phyloP scores from a whole-genome alignment of 257 asterid species.

The Rauvolfia tetraphylla region DNA sequence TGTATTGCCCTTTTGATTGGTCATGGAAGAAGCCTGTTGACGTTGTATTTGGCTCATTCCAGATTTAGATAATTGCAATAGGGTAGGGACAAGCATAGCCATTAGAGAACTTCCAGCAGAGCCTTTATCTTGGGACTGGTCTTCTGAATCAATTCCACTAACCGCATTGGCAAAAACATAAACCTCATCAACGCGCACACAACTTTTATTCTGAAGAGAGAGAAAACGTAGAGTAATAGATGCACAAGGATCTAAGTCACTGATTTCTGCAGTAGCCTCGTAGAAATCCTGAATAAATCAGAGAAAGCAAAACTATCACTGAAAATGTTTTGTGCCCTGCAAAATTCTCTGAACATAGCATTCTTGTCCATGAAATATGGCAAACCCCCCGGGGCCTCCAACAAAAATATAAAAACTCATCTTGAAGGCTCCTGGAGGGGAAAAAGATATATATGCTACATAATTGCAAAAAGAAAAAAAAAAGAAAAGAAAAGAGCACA shows the following conservation, averaged over 20 bases:
- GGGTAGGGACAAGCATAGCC: conserved; percentile 87
- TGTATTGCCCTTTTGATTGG: conserved; percentile 33
- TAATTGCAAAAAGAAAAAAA: not conserved
- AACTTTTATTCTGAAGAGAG: conserved; percentile 73
- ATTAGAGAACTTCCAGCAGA: conserved; percentile 62
- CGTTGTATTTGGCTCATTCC: conserved; percentile 37
- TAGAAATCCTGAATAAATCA: conserved; percentile 57
- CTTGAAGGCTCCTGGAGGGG: not conserved
- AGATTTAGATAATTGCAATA: conserved; percentile 77
- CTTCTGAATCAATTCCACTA: conserved; percentile 45
- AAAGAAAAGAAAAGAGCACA: not conserved
- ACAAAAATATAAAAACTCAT: not conserved
- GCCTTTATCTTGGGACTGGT: conserved; percentile 40
- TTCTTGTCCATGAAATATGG: not conserved
- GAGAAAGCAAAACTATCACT: conserved; percentile 6
- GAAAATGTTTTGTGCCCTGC: not conserved
- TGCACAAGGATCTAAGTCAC: conserved; percentile 69
- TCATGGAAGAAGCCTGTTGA: conserved; percentile 39
- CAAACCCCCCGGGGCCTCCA: too few species aligned
- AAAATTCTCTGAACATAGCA: not conserved
- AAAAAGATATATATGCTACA: not conserved
- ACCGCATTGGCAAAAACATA: conserved; percentile 60
- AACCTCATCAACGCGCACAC: conserved; percentile 65
- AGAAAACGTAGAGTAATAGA: conserved; percentile 68
- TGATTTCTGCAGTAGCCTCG: conserved; percentile 93